Conservation (phyloP, 805 yeast genomes). For the Schwanniomyces sp. region DNA sequence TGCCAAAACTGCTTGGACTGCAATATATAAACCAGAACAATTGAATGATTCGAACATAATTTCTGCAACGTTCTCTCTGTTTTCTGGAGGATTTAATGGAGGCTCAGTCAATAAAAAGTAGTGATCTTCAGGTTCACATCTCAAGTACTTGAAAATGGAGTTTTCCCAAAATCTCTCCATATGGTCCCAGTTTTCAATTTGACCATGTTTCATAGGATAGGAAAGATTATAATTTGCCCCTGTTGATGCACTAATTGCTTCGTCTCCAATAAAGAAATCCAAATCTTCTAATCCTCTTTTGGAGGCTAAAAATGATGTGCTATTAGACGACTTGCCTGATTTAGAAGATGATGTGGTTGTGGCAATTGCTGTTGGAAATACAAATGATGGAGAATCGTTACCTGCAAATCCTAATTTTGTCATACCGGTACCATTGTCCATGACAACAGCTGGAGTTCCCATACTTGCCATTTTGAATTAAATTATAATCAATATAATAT, state of each 20-base stretch:
- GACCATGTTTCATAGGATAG: slow-evolving; percentile 97
- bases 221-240: slow-evolving; percentile 85
- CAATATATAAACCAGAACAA: slow-evolving; percentile 97
- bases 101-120: slow-evolving; percentile 95
- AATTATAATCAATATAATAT: background rate
- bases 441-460: slow-evolving; percentile 90
- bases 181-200: slow-evolving; percentile 98
- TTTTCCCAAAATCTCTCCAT: slow-evolving; percentile 99
- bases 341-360: slow-evolving; percentile 57
- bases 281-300: slow-evolving; percentile 92
- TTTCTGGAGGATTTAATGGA: slow-evolving; percentile 99
- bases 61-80: slow-evolving; percentile 97
- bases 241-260: slow-evolving; percentile 87
- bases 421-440: slow-evolving; percentile 98
- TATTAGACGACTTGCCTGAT: slow-evolving; percentile 43
- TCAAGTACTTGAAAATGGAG: slow-evolving; percentile 90
- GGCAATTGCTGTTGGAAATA: slow-evolving; percentile 95
- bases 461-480: slow-evolving; percentile 50
- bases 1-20: slow-evolving; percentile 98
- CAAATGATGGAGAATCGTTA: slow-evolving; percentile 95
- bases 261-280: slow-evolving; percentile 94
- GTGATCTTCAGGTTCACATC: slow-evolving; percentile 99
- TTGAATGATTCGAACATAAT: slow-evolving; percentile 98
- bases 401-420: slow-evolving; percentile 99
- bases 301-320: slow-evolving; percentile 53